Base-by-base conservation (phyloP, 1,284 basidiomycete genomes). In the Moesziomyces parantarcticus region DNA sequence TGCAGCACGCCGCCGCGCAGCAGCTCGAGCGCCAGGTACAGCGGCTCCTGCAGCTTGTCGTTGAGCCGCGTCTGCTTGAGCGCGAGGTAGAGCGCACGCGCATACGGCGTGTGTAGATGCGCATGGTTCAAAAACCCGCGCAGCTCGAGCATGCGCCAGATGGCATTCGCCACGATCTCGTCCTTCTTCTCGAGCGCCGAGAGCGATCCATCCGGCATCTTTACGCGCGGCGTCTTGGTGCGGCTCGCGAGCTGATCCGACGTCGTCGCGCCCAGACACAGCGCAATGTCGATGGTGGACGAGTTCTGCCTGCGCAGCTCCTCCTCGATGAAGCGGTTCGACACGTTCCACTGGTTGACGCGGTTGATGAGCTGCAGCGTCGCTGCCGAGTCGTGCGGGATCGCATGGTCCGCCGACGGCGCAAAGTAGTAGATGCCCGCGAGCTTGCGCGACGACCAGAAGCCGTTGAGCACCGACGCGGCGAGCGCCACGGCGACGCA, bases 1-100 rank as follows among this genome's bases (percentile, higher is more conserved):
- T 99, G 95, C 87, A 99, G 91, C 14, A 97, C 94, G 0, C 94
- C 93, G 13, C 94, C 94, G 75, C 96, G 89, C 67, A 97, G 48
- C 62, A 57, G 97, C 89, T 86, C 99, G 92, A 84, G 96, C 87
- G 85, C 97, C 91, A 83, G 96, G 85, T 85, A 96, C 5, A 99
- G 87, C 6, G 97, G 89, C 85, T 99, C 97, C 85, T 99, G 96
- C 87, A 99, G 94, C 85, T 97, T 97, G 87, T 99, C 96, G 84
- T 96, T 97, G 73, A 98, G 86, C 45, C 92, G 89, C 3, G 92
- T 89, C 29, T 87, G 87, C 73, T 89, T 88, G 78, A 95, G 87
- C 3, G 93, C 93, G 32, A 88, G 88, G 83, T 92, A 89, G 88
- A 97, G 92, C 2, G 96, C 95, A 58, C 93, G 90, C 50, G 94